Base-by-base conservation (phyloP, 108 stramenopile species). In the Nitzschia putrida region DNA sequence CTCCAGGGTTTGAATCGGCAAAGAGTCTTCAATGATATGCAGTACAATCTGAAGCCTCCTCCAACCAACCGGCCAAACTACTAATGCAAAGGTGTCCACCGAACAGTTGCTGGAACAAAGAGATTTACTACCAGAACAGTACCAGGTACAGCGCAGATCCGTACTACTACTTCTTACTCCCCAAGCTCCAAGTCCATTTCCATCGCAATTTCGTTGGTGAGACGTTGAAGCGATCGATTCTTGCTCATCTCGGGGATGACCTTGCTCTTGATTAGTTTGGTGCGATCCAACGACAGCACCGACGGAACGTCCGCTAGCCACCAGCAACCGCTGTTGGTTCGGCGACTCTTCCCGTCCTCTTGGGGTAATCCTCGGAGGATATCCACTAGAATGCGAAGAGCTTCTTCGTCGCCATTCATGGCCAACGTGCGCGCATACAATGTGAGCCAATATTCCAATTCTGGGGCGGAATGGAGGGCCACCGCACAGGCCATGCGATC, bases 401-500 rank as follows among this genome's bases (percentile, higher is more conserved):
- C 50, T 38, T 63, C 53, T 37, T 69, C 85, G 51, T 91, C 66
- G 6, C 88, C 85, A 1, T 74, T 64, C 58, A 74, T 53, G 0
- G 83, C 55, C 40, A 93, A 60, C 11, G 68, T 74, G 13, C 75
- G 61, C 0, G 81, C 73, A 65, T 88, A 93, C 47, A 64, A 60
- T 29, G 72, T 51, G 2, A 93, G 63, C 93, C 93, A 94, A 53
- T 72, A 64, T 39, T 82, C 57, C 56, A 91, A 91, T 59, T 94
- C 93, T 44, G 65, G 37, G 22, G 71, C 63, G 1, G 87, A 90
- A 14, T 74, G 79, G 18, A 94, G 77, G 18, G 83, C 87, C 56
- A 91, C 42, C 6, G 93, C 83, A 64, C 93, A 94, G 0, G 93
- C 88, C 80, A 94, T 79, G 43, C 93, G 85, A 71, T 94, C 90